Conservation (phyloP, 1,284 basidiomycete species). For the Ceratobasidium theobromae region DNA sequence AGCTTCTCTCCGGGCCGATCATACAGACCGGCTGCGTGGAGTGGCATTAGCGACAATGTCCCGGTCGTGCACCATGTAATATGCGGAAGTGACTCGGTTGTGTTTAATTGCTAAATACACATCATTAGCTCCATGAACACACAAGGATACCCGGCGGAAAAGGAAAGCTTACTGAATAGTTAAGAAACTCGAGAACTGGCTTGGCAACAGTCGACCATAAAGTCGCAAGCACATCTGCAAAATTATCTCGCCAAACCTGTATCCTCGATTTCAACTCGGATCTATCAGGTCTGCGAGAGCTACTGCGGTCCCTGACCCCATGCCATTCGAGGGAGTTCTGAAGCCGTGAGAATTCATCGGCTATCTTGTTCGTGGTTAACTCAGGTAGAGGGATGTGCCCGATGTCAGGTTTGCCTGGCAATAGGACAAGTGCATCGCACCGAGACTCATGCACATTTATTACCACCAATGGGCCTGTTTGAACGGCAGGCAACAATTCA, state of each 20-base stretch:
- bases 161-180: not conserved
- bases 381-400: not conserved
- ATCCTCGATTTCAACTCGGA: no score
- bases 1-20: conserved; percentile 18
- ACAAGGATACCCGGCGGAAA: not conserved
- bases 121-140: not conserved
- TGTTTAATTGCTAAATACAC: not conserved
- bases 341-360: not conserved
- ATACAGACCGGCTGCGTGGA: conserved; percentile 43
- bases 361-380: not conserved
- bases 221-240: no score
- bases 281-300: conserved; percentile 2
- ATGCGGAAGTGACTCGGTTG: conserved; percentile 28
- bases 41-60: conserved; percentile 41
- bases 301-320: not conserved
- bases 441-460: conserved; percentile 25
- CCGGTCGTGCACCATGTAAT: conserved; percentile 45
- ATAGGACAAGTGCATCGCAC: conserved; percentile 33
- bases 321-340: not conserved
- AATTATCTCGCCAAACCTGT: no score
- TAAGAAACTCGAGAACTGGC: conserved; percentile 9
- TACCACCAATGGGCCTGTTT: conserved; percentile 29
- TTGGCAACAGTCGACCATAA: no score
- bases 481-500: conserved; percentile 12
- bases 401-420: not conserved